Conservation (phyloP, 1,284 basidiomycete species). For the Sparassis latifolia region DNA sequence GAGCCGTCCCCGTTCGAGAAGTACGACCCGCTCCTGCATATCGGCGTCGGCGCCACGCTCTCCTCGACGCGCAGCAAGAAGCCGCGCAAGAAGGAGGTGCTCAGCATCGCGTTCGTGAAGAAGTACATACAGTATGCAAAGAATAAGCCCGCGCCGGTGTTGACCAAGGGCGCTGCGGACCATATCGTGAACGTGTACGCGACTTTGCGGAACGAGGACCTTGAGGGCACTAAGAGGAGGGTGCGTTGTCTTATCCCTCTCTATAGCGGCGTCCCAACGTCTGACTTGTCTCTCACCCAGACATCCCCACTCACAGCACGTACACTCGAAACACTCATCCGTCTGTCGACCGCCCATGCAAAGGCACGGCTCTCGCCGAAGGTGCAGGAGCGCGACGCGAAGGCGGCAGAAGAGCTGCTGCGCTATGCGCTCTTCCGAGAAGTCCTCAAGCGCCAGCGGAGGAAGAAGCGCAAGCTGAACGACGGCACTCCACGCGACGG, state of each 20-base stretch:
- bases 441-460: conserved; percentile 75
- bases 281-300: conserved; percentile 31
- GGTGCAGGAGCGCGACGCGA: conserved; percentile 85
- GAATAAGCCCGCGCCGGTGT: conserved; percentile 74
- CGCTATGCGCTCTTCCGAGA: conserved; percentile 98
- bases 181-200: conserved; percentile 94
- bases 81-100: conserved; percentile 75
- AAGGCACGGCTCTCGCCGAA: conserved; percentile 87
- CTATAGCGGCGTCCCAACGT: neutral
- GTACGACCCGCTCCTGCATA: conserved; percentile 92
- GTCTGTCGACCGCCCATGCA: conserved; percentile 95
- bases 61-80: conserved; percentile 40
- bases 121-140: conserved; percentile 99
- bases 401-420: conserved; percentile 90
- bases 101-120: conserved; percentile 94
- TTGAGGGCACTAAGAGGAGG: conserved; percentile 86
- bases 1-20: conserved; percentile 91
- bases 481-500: conserved; percentile 34
- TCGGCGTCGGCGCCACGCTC: conserved; percentile 53
- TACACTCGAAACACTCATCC: conserved; percentile 98
- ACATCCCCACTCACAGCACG: conserved; percentile 97
- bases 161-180: conserved; percentile 93
- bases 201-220: conserved; percentile 86
- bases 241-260: conserved; percentile 35
- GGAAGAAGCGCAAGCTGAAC: conserved; percentile 79